Base-by-base conservation (phyloP, 2,329 filamentous ascomycete genomes). In the Myrmaecium sp. region DNA sequence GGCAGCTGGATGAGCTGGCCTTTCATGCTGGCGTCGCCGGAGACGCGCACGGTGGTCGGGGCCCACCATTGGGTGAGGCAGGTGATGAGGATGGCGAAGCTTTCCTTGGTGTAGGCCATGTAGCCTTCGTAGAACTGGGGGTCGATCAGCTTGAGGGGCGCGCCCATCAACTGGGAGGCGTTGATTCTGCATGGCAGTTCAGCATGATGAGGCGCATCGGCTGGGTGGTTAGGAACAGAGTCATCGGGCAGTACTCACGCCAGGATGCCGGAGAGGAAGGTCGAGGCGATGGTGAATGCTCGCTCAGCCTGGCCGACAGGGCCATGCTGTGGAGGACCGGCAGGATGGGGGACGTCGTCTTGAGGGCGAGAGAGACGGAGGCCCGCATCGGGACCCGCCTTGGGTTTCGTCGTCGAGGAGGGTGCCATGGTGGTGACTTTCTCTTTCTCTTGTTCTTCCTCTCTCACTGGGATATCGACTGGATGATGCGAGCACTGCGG, bases 1-100 rank as follows among this genome's bases (percentile, higher is more conserved):
- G 58, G 45, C 0, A 69, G 74, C 39, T 74, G 63, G 34, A 60
- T 60, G 32, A 92, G 64, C 55, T 92, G 75, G 6, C 71, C 77
- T 9, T 72, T 65, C 23, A 92, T 74, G 17, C 75, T 81, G 40
- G 68, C 70, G 52, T 92, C 81, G 25, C 82, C 81, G 46, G 78
- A 86, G 42, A 92, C 71, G 23, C 79, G 65, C 37, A 92, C 74
- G 10, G 69, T 67, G 4, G 79, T 84, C 5, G 80, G 78, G 14
- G 75, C 76, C 76, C 79, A 92, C 60, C 77, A 78, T 42, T 84
- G 68, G 7, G 81, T 91, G 66, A 86, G 76, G 27, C 74, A 75
- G 12, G 74, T 81, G 34, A 72, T 68, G 31, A 81, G 56, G 15
- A 91, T 58, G 33, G 75, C 79, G 47, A 91, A 91, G 14, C 70